Base-by-base conservation (phyloP, 345 rosid species). In the Lepidium didymum region DNA sequence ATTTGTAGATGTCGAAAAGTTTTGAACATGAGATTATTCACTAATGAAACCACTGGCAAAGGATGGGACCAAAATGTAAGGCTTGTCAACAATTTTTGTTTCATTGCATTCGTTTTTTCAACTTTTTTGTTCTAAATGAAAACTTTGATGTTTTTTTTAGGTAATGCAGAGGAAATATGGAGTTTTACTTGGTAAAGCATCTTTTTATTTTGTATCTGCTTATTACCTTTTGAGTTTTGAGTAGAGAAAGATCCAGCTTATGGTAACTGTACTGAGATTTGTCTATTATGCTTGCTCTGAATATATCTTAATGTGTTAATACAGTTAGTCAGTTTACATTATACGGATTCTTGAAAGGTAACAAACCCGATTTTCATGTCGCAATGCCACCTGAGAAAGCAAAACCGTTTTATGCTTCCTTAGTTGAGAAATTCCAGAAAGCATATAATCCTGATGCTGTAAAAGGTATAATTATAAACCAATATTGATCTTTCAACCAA, bases 281-380 rank as follows among this genome's bases (percentile, higher is more conserved):
- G 50, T 43, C 2, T 56, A 6, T 7, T 73, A 66, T 27, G 29
- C 16, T 38, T 75, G 9, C 35, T 78, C 37, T 64, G 36, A 67
- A 67, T 15, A 55, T 66, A 23, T 47, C 44, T 5, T 59, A 50
- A 57, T 70, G 46, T 69, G 61, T 72, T 53, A 7, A 29, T 75
- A 45, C 87, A 93, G 97, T 88, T 56, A 93, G 98, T 77, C 96
- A 90, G 67, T 93, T 93, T 74, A 90, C 96, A 46, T 72, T 93
- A 73, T 93, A 85, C 75, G 97, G 96, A 58, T 13, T 90, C 74
- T 66, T 93, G 86, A 90, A 93, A 89, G 98, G 98, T 60, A 93
- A 93, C 88, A 93, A 90, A 85, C 97, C 92, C 0, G 97, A 93
- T 82, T 93, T 90, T 81, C 97, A 93, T 47, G 86, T 88, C 19